A percentile compares a stretch with the other conserved stretches of the same genome.
These are phyloP conservation scores for Neurospora discreta DNA, from an alignment of 495 filamentous ascomycete genomes.

Conservation along the genomic window DNA sequence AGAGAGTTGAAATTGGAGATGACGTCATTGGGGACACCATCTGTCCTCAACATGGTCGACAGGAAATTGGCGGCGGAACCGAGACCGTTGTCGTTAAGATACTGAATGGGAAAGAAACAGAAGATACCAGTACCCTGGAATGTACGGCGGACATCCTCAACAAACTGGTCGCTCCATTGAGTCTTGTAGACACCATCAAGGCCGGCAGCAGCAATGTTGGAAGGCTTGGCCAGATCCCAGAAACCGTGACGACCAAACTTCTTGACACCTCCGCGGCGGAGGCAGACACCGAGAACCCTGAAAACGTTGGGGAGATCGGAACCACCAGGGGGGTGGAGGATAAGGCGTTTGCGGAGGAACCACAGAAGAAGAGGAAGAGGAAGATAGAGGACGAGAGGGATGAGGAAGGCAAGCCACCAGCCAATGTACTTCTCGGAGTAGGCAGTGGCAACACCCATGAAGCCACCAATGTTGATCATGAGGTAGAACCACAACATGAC, in stretches of 20 bases:
- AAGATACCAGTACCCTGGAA: slow-evolving; percentile 49
- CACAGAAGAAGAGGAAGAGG: slow-evolving; percentile 43
- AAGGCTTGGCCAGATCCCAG: slow-evolving; percentile 56
- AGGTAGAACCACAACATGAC: slow-evolving; percentile 58
- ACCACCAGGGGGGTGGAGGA: slow-evolving; percentile 40
- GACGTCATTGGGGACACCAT: slow-evolving; percentile 66
- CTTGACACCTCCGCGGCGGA: slow-evolving; percentile 45
- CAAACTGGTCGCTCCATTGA: slow-evolving; percentile 43
- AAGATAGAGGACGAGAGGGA: slow-evolving; percentile 52
- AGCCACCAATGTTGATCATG: slow-evolving; percentile 54
- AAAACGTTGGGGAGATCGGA: slow-evolving; percentile 45
- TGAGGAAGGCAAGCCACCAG: slow-evolving; percentile 64
- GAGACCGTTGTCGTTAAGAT: slow-evolving; percentile 47
- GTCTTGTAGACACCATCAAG: slow-evolving; percentile 24
- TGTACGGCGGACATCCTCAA: slow-evolving; percentile 45
- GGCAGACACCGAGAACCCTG: slow-evolving; percentile 39
- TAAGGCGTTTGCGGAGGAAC: slow-evolving; percentile 40
- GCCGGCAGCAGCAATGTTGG: slow-evolving; percentile 38
- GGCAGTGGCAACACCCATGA: slow-evolving; percentile 42
- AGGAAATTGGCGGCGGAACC: slow-evolving; percentile 38
- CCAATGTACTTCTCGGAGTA: slow-evolving; percentile 45
- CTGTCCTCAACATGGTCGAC: slow-evolving; percentile 50
- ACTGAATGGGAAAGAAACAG: slow-evolving; percentile 61
- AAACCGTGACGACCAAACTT: slow-evolving; percentile 45
- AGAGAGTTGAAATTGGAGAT: slow-evolving; percentile 70